phyloP scores from a whole-genome alignment of 495 filamentous ascomycete genomes.

The Sabuloglossum arenarium region DNA sequence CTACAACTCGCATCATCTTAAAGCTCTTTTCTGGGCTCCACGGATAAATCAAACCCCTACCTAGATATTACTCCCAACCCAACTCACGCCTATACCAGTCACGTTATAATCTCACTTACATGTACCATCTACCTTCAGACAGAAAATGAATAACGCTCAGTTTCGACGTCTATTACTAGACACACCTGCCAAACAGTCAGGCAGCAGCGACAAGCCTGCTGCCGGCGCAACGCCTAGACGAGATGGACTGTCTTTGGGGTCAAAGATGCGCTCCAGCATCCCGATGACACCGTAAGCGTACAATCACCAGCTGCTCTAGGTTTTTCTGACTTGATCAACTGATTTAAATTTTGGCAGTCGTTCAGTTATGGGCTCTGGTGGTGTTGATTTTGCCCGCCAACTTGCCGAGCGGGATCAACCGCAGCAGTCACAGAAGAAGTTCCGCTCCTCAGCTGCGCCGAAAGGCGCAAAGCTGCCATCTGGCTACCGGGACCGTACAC shows the following conservation, averaged over 20 bases:
- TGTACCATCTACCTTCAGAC: background rate
- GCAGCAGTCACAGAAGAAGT: constrained; percentile 36
- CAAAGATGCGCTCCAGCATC: constrained; percentile 19
- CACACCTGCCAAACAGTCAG: constrained; percentile 11
- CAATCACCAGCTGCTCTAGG: background rate
- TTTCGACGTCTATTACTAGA: constrained; percentile 71
- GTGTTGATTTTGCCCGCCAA: constrained; percentile 64
- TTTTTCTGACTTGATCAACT: background rate
- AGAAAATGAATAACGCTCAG: constrained; percentile 80
- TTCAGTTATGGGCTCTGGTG: constrained; percentile 31
- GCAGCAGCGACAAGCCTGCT: background rate
- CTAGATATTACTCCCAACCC: background rate
- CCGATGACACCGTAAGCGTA: constrained; percentile 20
- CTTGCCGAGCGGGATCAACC: constrained; percentile 45
- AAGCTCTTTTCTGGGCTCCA: background rate
- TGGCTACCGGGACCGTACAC: constrained; percentile 76
- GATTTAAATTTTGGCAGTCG: constrained; percentile 28
- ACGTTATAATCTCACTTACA: no score
- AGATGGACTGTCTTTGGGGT: constrained; percentile 29
- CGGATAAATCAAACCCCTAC: background rate
- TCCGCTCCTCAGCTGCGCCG: constrained; percentile 57
- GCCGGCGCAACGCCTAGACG: constrained; percentile 13
- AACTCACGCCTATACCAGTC: background rate
- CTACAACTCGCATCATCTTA: background rate
- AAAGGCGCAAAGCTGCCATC: constrained; percentile 61